Evolutionary conservation across 108 stramenopile species (phyloP), one percentile per base, ranked within the genome.

Genomic region (Nannochloropsis salina): DNA sequence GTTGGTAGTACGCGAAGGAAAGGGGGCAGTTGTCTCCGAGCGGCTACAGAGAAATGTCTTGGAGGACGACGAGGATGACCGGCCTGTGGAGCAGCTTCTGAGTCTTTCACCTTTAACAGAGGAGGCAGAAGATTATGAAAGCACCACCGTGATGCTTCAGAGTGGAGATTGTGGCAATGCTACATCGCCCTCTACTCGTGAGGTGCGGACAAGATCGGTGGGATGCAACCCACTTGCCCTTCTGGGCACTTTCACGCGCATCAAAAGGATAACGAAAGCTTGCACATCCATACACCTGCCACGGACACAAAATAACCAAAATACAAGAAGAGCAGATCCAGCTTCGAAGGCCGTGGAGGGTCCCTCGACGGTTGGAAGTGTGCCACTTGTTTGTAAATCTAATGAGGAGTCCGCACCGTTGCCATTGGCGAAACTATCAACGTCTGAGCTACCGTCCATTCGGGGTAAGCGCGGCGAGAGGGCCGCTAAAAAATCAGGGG

Each of bases 171-270:
- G 31, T 31, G 31, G 31, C 31, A 31, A 31, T 31, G 31, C 31
- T 31, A 31, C 31, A 31, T 31, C 31, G 31, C 31, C 31, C 31
- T 31, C 31, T 31, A 31, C 31, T 31, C 31, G 31, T 31, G 31
- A 31, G 31, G 31, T 31, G 31, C 31, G 31, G 31, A 31, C 31
- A 31, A 0, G 31, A 31, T 51, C 47, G 47, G 10, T 74, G 20
- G 61, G 61, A 3, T 74, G 61, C 61, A 74, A 74, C n/a, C 61
- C 61, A n/a, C n/a, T 74, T 74, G 61, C 61, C n/a, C 61, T 74
- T 4, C 3, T 74, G 61, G 31, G 31, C 31, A 31, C 31, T 31
- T 31, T 31, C 31, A 31, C 31, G 31, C 31, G 31, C 31, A 31
- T 31, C 31, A 31, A 31, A 31, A 31, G 0, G 31, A 31, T 31